Evolutionary conservation across 2,329 filamentous ascomycete species (phyloP).

Genomic region (Gnomoniopsis smithogilvyi): DNA sequence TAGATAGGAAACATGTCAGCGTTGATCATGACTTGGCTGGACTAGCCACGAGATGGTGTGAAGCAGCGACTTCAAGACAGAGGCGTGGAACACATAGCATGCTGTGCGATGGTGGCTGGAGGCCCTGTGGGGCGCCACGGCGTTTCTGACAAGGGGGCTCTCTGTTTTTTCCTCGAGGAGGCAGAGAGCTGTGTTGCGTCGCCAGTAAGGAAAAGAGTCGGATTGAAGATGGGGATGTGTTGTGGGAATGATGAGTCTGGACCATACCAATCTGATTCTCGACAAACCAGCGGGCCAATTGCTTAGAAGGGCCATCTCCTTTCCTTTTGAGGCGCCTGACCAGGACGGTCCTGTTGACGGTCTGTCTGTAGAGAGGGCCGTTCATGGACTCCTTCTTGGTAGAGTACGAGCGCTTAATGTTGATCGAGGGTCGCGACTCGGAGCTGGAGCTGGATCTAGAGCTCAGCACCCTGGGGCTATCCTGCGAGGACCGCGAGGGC

Average conservation of each 20-base stretch:
- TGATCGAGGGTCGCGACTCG: slow-evolving; percentile 10
- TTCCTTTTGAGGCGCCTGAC: slow-evolving; percentile 58
- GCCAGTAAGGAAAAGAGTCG: not conserved
- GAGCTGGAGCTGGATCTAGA: slow-evolving; percentile 11
- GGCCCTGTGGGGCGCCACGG: not conserved
- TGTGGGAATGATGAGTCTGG: not conserved
- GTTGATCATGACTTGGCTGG: not conserved
- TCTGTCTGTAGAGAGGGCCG: slow-evolving; percentile 57
- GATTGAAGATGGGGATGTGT: not conserved
- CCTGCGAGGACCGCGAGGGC: slow-evolving; percentile 3
- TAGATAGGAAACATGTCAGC: slow-evolving; percentile 30
- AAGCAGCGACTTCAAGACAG: not conserved
- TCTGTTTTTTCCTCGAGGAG: not conserved
- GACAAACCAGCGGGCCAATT: slow-evolving; percentile 66
- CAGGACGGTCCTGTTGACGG: slow-evolving; percentile 49
- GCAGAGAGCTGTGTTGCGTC: not conserved
- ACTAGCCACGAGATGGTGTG: not conserved
- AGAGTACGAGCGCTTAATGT: slow-evolving; percentile 26
- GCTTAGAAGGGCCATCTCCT: slow-evolving; percentile 58
- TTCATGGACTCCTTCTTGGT: slow-evolving; percentile 44
- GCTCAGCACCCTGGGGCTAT: slow-evolving; percentile 2
- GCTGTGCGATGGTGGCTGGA: slow-evolving; percentile 5
- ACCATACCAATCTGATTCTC: slow-evolving; percentile 76
- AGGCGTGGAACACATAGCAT: slow-evolving; percentile 4
- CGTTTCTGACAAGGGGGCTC: not conserved